Base-by-base conservation (phyloP, 2,329 filamentous ascomycete genomes). In the Tolypocladium paradoxum region DNA sequence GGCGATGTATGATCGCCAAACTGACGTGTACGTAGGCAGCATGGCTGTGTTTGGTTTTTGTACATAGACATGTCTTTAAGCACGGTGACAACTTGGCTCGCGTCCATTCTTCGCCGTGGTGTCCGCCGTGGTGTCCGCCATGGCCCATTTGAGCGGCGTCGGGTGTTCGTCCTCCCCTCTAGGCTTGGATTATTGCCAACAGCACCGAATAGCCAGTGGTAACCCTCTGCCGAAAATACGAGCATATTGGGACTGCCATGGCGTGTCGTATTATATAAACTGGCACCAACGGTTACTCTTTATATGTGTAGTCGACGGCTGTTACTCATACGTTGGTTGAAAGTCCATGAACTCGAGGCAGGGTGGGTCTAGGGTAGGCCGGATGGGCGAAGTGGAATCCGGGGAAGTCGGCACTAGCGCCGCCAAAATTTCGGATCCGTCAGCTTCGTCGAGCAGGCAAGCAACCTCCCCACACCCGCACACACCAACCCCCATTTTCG, bases 371-470 rank as follows among this genome's bases (percentile, higher is more conserved):
- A 51, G 49, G 49, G 49, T 51, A 51, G 49, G 34, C 24, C 27
- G 6, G 22, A 12, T 6, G 4, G 7, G 16, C 9, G 31, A 9
- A 7, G 20, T 7, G 48, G 22, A 37, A 49, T 37, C 48, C 7
- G 49, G 38, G 36, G 35, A 51, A 45, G 49, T 27, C 49, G 27
- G 49, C 22, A 27, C 38, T 51, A 35, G 50, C 31, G 43, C 43
- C 50, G 38, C 38, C 50, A 51, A 51, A 51, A 51, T 37, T 47
- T 51, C 27, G 49, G 29, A 40, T 50, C 35, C 20, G 49, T 50
- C 49, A 55, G 53, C 50, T 52, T 35, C 53, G 37, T 45, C 34
- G 20, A 38, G 48, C 37, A 54, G 37, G 40, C 37, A 33, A 18
- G 24, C 49, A 38, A 40, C 22, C 37, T 33, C 24, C 20, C 27